Base-by-base conservation (phyloP, 495 filamentous ascomycete genomes). In the Parmelia sp. region DNA sequence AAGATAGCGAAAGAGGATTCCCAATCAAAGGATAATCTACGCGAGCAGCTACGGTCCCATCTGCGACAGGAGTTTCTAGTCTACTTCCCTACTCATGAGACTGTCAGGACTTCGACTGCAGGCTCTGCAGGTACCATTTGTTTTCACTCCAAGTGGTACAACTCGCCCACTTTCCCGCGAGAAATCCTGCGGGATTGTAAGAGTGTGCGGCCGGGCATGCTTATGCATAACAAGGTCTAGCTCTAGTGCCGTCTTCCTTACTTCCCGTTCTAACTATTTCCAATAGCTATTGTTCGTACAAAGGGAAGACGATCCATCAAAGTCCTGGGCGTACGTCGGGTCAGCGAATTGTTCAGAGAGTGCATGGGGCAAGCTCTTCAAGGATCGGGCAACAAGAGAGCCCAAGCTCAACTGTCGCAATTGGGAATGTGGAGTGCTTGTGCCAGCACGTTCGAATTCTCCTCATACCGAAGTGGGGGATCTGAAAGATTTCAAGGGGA, bases 401-500 rank as follows among this genome's bases (percentile, higher is more conserved):
- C 82, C 84, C 0, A 96, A 92, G 68, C 74, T 97, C 25, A 94
- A 86, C 63, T 91, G 88, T 71, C 85, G 89, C 17, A 98, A 97
- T 73, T 98, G 94, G 94, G 94, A 98, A 74, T 97, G 91, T 67
- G 94, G 94, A 5, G 91, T 98, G 0, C 33, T 98, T 4, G 66
- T 96, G 15, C 86, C 83, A 1, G 72, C 82, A 1, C 57, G 35
- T 27, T 27, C 0, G 21, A 14, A 0, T 60, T 77, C 10, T 71
- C 68, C n/a, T 55, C 49, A 66, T 31, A 29, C 15, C 42, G 31
- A 58, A 53, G 45, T 66, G 47, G 36, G 14, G 21, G 60, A 64
- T 56, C 35, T 58, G 44, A 57, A 64, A 45, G 27, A 83, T 14
- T 93, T 96, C 69, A 65, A 78, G 11, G 74, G 72, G 0, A 71